These are phyloP conservation scores for Balakata baccata DNA, from an alignment of 345 rosid species.

Conservation along the genomic window DNA sequence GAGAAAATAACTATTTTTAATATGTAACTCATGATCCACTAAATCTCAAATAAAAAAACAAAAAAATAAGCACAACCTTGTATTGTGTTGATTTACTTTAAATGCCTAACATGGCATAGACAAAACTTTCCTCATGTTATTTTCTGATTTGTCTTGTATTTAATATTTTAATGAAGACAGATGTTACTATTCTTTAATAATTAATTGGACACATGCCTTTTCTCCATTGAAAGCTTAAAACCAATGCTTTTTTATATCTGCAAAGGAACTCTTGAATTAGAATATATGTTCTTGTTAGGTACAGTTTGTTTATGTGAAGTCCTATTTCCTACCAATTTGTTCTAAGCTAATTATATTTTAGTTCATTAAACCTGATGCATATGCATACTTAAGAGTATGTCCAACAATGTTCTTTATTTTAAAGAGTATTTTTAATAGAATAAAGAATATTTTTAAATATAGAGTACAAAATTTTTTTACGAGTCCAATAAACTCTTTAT, in stretches of 20 bases:
- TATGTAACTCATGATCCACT: too few species aligned
- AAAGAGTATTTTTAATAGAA: too few species aligned
- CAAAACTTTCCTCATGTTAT: neutral
- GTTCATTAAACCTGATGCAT: neutral
- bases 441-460: too few species aligned
- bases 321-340: neutral
- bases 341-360: neutral
- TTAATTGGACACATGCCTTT: conserved; percentile 3
- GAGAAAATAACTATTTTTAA: too few species aligned
- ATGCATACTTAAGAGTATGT: too few species aligned
- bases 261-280: neutral
- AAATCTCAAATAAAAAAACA: too few species aligned
- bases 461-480: too few species aligned
- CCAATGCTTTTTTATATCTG: neutral
- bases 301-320: neutral
- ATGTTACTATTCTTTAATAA: neutral
- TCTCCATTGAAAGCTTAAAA: too few species aligned
- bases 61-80: neutral
- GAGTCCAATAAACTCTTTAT: too few species aligned
- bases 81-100: neutral
- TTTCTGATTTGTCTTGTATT: neutral
- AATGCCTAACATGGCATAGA: neutral
- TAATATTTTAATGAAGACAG: neutral
- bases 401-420: too few species aligned
- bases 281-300: neutral